phyloP scores from a whole-genome alignment of 352 stramenopile genomes.

The Phytopythium montanum region DNA sequence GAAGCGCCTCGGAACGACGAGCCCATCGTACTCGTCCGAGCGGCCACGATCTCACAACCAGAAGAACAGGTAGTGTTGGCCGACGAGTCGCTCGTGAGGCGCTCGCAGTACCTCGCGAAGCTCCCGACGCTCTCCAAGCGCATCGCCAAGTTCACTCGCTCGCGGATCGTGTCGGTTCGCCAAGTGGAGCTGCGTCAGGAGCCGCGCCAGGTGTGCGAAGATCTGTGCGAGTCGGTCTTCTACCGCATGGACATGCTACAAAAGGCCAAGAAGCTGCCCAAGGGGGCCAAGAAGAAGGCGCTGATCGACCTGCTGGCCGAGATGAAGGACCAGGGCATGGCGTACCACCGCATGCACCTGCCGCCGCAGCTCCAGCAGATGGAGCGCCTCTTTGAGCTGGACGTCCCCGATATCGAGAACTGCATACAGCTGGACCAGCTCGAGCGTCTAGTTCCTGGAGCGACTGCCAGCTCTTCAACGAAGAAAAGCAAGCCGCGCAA shows the following conservation, averaged over 20 bases:
- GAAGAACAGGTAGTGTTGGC: conserved; percentile 7
- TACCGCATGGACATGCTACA: conserved; percentile 90
- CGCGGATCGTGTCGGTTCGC: conserved; percentile 62
- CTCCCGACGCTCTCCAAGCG: conserved; percentile 56
- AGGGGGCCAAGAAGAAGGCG: conserved; percentile 97
- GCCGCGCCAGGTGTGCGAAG: conserved; percentile 72
- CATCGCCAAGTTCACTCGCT: conserved; percentile 68
- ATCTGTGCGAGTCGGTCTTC: conserved; percentile 94
- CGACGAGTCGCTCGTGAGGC: conserved; percentile 5
- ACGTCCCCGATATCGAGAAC: conserved; percentile 80
- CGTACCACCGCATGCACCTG: conserved; percentile 71
- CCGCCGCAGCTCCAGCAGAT: conserved; percentile 75
- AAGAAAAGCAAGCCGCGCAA: conserved; percentile 23
- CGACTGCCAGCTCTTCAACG: neutral
- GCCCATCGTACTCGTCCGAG: conserved; percentile 9
- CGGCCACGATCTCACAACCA: no score
- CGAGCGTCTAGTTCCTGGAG: conserved; percentile 15
- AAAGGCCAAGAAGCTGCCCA: conserved; percentile 80
- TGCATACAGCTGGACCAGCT: conserved; percentile 73
- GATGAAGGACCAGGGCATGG: conserved; percentile 83
- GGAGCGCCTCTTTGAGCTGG: conserved; percentile 77
- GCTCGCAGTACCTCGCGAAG: conserved; percentile 47
- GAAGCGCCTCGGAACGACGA: neutral
- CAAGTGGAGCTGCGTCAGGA: conserved; percentile 64
- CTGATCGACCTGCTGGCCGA: conserved; percentile 94